Evolutionary conservation across 176 grass and related monocot species (phyloP), one percentile per base, ranked within the genome.

Genomic region (Olyra latifolia): DNA sequence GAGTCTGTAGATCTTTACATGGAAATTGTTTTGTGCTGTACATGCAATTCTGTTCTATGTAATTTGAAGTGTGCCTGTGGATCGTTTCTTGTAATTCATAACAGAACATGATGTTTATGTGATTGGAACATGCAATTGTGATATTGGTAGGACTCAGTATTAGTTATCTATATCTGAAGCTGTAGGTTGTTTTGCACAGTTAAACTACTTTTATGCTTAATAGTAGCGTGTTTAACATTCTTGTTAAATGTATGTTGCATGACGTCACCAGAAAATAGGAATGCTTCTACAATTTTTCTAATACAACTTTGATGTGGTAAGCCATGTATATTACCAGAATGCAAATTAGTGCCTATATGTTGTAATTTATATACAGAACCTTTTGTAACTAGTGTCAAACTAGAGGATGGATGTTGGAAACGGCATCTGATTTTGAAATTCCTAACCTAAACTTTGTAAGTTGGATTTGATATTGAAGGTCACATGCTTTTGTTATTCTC

Each of bases 151-250:
- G 35, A 66, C 17, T 45, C 1, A 0, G 4, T 65, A 55, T 44
- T 55, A 57, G 3, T 28, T 24, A 35, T 24, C 1, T 24, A 55
- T 44, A 76, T 46, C 35, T 67, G 35, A 29, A 39, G 46, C 10
- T 30, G 52, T 66, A 22, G 22, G 13, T 61, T 57, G 49, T 50
- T 22, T 68, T 30, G 6, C 13, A 60, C 32, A 35, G 32, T 35
- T 35, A 35, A 35, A 35, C 11, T 35, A 71, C 19, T 13, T 41
- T 38, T 83, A 74, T 65, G 2, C 27, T 53, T 23, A 42, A 67
- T 50, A 69, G 72, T 62, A 69, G 72, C 22, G 41, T 80, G 54
- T 23, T 23, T 83, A 43, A 63, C 6, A 80, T 85, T 40, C 12
- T 80, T 32, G 24, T 56, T 70, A 40, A 48, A 30, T 77, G 60